phyloP scores from a whole-genome alignment of 495 filamentous ascomycete genomes.

The Glarea lozoyensis region DNA sequence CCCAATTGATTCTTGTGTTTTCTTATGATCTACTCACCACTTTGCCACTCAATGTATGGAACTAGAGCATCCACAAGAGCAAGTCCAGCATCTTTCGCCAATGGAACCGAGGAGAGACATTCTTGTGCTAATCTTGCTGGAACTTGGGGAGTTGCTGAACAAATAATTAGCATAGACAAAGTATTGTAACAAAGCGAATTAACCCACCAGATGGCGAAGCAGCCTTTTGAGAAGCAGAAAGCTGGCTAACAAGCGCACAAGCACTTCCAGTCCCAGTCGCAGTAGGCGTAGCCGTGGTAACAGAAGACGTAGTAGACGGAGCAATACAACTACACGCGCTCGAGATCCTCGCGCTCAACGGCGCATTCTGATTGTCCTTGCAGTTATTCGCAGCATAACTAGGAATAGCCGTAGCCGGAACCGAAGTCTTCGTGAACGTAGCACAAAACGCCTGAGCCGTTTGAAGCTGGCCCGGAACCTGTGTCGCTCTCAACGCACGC shows the following conservation, averaged over 20 bases:
- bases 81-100: slow-evolving; percentile 30
- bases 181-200: neutral
- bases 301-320: slow-evolving; percentile 14
- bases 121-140: slow-evolving; percentile 32
- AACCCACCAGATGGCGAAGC: slow-evolving; percentile 13
- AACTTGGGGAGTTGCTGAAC: slow-evolving; percentile 19
- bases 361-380: slow-evolving; percentile 8
- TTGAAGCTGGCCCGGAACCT: slow-evolving; percentile 4
- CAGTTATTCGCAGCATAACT: slow-evolving; percentile 11
- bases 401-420: slow-evolving; percentile 9
- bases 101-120: slow-evolving; percentile 37
- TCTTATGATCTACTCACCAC: slow-evolving; percentile 11
- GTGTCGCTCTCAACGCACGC: slow-evolving; percentile 9
- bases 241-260: slow-evolving; percentile 34
- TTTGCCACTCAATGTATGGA: slow-evolving; percentile 38
- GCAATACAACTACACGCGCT: slow-evolving; percentile 23
- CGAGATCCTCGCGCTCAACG: slow-evolving; percentile 7
- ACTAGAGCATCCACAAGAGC: slow-evolving; percentile 30
- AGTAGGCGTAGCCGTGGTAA: slow-evolving; percentile 16
- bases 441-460: slow-evolving; percentile 13
- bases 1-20: neutral
- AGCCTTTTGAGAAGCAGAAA: slow-evolving; percentile 27
- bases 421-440: slow-evolving; percentile 1
- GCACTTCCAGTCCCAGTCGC: slow-evolving; percentile 17
- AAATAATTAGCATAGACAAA: no score